Conservation (phyloP, 306 rosid genomes). For the Casuarina equisetifolia region DNA sequence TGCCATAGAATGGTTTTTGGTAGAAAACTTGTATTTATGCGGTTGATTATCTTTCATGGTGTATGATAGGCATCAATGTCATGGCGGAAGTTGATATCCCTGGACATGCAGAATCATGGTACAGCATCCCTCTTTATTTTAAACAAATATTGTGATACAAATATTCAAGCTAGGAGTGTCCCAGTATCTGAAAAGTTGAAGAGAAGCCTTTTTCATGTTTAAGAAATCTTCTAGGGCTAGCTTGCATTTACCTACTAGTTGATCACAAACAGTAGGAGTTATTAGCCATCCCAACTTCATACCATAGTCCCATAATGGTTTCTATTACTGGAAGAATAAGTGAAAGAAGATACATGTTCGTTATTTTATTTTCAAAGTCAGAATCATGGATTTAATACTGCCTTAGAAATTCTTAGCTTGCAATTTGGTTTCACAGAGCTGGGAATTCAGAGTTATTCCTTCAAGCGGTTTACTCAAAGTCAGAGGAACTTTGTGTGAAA, state of each 20-base stretch:
- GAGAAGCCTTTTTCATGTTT: background rate
- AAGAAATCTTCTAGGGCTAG: constrained; percentile 10
- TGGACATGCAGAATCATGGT: constrained; percentile 97
- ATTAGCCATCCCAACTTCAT: constrained; percentile 6
- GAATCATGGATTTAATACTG: constrained; percentile 10
- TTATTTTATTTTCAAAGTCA: constrained; percentile 10
- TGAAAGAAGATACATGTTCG: background rate
- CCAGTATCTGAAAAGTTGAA: background rate
- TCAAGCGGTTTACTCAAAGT: background rate
- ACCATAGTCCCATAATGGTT: constrained; percentile 8
- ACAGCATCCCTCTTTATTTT: constrained; percentile 29
- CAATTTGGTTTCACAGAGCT: constrained; percentile 13
- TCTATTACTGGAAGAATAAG: constrained; percentile 20
- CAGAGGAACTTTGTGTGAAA: background rate
- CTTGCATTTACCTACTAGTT: background rate
- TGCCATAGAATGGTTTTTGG: constrained; percentile 2
- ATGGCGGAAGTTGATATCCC: constrained; percentile 97
- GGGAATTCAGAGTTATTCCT: constrained; percentile 18
- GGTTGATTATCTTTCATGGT: constrained; percentile 26
- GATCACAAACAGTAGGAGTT: background rate
- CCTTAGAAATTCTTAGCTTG: background rate
- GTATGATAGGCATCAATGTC: constrained; percentile 77
- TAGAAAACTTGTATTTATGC: constrained; percentile 15
- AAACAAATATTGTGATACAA: constrained; percentile 7
- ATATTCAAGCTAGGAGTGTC: background rate